A percentile compares a stretch with the other conserved stretches of the same genome.
phyloP scores from a whole-genome alignment of 805 yeast genomes.

The Naumovozyma castellii region DNA sequence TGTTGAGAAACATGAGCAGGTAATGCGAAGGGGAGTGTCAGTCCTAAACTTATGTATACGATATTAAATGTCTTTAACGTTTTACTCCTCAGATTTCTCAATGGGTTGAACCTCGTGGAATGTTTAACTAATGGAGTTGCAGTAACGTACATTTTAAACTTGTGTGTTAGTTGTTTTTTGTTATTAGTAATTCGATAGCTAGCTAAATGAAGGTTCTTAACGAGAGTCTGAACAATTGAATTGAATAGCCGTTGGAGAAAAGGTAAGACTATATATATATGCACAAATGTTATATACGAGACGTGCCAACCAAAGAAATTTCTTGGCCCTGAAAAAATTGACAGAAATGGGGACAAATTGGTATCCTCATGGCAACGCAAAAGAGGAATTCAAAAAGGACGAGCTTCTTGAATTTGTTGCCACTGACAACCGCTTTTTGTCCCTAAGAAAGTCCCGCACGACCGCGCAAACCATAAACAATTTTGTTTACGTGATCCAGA shows the following conservation, averaged over 20 bases:
- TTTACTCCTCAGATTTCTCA: neutral
- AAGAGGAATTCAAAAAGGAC: neutral
- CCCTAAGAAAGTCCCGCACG: neutral
- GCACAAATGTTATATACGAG: too few relatives aligned
- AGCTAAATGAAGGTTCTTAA: too few relatives aligned
- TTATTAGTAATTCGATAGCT: neutral
- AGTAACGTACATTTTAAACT: neutral
- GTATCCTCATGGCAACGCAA: neutral
- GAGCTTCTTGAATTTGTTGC: too few relatives aligned
- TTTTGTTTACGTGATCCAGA: neutral
- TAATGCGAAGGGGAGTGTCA: constrained; percentile 22
- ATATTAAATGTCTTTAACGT: neutral
- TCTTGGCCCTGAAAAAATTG: too few relatives aligned
- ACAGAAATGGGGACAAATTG: neutral
- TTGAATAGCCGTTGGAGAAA: too few relatives aligned
- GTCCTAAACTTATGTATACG: constrained; percentile 19
- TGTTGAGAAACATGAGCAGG: constrained; percentile 21
- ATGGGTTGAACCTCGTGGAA: neutral
- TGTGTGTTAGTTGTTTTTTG: neutral
- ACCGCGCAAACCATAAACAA: neutral
- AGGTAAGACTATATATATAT: too few relatives aligned
- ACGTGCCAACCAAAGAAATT: too few relatives aligned
- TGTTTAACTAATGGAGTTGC: neutral
- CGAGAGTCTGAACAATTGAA: too few relatives aligned
- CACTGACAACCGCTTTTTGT: neutral